Conservation (phyloP, 164 flowering plant genomes). For the Platanus orientalis region DNA sequence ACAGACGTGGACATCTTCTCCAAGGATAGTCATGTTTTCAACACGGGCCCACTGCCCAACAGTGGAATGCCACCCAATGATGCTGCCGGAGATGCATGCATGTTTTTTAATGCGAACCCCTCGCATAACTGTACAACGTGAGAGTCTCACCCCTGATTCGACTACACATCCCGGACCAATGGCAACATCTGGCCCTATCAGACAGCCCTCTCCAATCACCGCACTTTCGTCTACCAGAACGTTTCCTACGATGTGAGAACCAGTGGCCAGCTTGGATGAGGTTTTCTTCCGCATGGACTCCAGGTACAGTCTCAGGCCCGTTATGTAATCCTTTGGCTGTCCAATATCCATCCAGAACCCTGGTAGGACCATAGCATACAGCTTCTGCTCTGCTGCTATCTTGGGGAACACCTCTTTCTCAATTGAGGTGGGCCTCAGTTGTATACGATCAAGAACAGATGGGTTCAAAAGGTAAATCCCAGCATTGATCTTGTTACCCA, state of each 20-base stretch:
- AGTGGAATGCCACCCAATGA: slow-evolving; percentile 97
- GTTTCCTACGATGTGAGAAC: slow-evolving; percentile 80
- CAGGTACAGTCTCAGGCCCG: slow-evolving; percentile 83
- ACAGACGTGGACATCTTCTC: no score
- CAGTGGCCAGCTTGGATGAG: slow-evolving; percentile 53
- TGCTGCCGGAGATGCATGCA: slow-evolving; percentile 89
- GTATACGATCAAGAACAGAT: slow-evolving; percentile 79
- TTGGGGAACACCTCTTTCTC: slow-evolving; percentile 98
- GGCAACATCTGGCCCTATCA: slow-evolving; percentile 96
- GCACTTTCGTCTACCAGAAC: slow-evolving; percentile 85
- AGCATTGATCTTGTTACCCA: slow-evolving; percentile 97
- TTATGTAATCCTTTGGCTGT: slow-evolving; percentile 89
- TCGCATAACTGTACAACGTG: no score
- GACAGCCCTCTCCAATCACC: slow-evolving; percentile 85
- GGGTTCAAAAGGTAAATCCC: no score
- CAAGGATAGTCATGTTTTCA: no score
- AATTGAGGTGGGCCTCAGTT: slow-evolving; percentile 81
- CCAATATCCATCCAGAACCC: no score
- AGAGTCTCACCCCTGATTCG: slow-evolving; percentile 93
- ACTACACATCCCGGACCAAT: slow-evolving; percentile 94
- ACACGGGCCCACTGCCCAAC: slow-evolving; percentile 94
- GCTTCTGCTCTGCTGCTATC: no score
- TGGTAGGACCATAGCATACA: no score
- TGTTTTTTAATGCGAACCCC: slow-evolving; percentile 88
- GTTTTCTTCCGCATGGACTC: slow-evolving; percentile 64